Conservation (phyloP, 2,329 filamentous ascomycete species). For the Akanthomyces lecanii region DNA sequence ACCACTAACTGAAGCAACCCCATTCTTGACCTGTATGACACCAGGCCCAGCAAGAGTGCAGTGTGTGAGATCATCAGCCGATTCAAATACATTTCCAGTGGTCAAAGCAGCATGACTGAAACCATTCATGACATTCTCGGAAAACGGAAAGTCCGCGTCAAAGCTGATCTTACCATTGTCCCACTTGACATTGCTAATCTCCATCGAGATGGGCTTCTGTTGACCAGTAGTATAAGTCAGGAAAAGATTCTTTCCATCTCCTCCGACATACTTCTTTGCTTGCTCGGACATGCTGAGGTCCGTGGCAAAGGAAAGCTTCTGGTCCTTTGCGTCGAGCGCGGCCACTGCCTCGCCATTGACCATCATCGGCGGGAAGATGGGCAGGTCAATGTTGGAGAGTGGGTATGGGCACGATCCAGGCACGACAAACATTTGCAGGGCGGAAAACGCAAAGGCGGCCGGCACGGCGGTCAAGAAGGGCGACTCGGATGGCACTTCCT, state of each 20-base stretch:
- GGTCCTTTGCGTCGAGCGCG: conserved; percentile 40
- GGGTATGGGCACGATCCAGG: conserved; percentile 56
- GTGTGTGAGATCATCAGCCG: conserved; percentile 22
- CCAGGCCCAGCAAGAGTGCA: conserved; percentile 29
- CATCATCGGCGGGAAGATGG: conserved; percentile 49
- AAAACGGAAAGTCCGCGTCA: conserved; percentile 27
- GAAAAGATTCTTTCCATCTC: conserved; percentile 13
- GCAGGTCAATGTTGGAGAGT: conserved; percentile 46
- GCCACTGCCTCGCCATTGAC: conserved; percentile 28
- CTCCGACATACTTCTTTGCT: conserved; percentile 12
- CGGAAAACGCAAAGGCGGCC: conserved; percentile 61
- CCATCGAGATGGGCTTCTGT: conserved; percentile 25
- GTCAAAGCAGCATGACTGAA: conserved; percentile 30
- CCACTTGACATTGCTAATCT: conserved; percentile 25
- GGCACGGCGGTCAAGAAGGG: conserved; percentile 64
- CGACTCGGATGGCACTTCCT: conserved; percentile 55
- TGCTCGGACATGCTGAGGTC: conserved; percentile 15
- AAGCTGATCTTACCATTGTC: conserved; percentile 21
- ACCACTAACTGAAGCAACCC: not conserved
- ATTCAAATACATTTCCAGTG: conserved; percentile 23
- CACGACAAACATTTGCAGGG: conserved; percentile 58
- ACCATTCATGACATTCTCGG: conserved; percentile 23
- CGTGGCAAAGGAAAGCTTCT: conserved; percentile 46
- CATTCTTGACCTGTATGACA: conserved; percentile 28
- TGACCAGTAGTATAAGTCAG: conserved; percentile 30